Base-by-base conservation (phyloP, 768 basidiomycete species). In the Cantharellus anzutake region DNA sequence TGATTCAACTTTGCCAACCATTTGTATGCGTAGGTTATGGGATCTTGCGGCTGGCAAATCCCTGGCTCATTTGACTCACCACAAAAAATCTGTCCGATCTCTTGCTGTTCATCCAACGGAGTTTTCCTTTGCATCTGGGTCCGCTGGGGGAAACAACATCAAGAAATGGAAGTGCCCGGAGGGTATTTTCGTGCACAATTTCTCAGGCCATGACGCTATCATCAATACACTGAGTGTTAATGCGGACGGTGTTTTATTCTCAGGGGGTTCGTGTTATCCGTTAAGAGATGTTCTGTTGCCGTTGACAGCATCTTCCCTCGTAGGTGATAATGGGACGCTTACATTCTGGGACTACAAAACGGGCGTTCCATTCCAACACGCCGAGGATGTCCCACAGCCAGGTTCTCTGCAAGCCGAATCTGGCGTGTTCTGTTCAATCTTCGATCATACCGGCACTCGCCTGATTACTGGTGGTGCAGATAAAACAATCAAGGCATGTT, bases 91-190 rank as follows among this genome's bases (percentile, higher is more conserved):
- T 11, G 91, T 99, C 2, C 83, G 96, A 60, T 82, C 94, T 0
- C 76, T 99, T 55, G 86, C 94, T 3, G 83, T 99, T 59, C 93
- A 97, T 68, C 94, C 94, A 1, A 90, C 88, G 3, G 96, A 98
- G 66, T 98, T 92, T 74, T 86, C 85, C 40, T 99, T 99, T 67
- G 96, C 92, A 2, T 86, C 84, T 2, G 96, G 87, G 56, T 92
- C 89, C 35, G 87, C 94, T 0, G 96, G 96, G n/a, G 96, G 93
- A 0, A 97, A 97, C 75, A 98, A 98, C 70, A 97, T 99, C 74
- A 99, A 99, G 69, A 98, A 98, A 70, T 99, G 94, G 94, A 96
- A 94, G 66, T 97, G 91, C 66, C 96, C 96, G 3, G 90, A 97
- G 63, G 96, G 96, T 52, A 70, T 80, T 2, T 98, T 99, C 64